Base-by-base conservation (phyloP, 164 flowering plant genomes). In the Vitis amurensis region DNA sequence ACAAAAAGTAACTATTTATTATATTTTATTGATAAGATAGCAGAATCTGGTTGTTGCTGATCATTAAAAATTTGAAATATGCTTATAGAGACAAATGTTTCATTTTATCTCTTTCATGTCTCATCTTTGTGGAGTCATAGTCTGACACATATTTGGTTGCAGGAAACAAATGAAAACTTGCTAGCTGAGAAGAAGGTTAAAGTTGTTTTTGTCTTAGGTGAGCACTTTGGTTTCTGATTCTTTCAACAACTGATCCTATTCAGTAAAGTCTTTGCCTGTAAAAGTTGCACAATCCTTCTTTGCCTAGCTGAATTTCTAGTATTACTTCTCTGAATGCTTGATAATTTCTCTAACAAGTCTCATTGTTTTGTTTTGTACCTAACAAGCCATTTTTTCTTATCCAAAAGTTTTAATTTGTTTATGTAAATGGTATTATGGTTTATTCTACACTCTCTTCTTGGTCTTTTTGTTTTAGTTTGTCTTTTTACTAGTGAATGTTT, bases 121-220 rank as follows among this genome's bases (percentile, higher is more conserved):
- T 52, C 11, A 16, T 9, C 27, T 9, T 17, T 29, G 47, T 67
- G 61, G 17, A 10, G 19, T 66, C 51, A 19, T 57, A 12, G 13
- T 15, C 37, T n/a, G 53, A 17, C 7, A 11, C 57, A 3, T 13
- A 15, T 67, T 23, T 44, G 31, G 15, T 44, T 73, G 77, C 79
- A 87, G 91, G 88, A 76, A 50, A 73, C 77, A 49, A 80, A 72
- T 74, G 84, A 77, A 76, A 73, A 78, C 62, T 59, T 82, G 73
- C 48, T 74, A 50, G 50, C 59, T 76, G 84, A 76, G 73, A 86
- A 86, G 85, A 87, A 86, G 67, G 85, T 90, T 57, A 81, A 71
- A 59, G 91, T 91, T 73, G 87, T 91, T 60, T 91, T 91, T 83
- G 96, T 91, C 60, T 80, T 91, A 50, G 96, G 96, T 91, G 65